These are phyloP conservation scores for Ceriops tagal DNA, from an alignment of 345 rosid species.

Conservation along the genomic window DNA sequence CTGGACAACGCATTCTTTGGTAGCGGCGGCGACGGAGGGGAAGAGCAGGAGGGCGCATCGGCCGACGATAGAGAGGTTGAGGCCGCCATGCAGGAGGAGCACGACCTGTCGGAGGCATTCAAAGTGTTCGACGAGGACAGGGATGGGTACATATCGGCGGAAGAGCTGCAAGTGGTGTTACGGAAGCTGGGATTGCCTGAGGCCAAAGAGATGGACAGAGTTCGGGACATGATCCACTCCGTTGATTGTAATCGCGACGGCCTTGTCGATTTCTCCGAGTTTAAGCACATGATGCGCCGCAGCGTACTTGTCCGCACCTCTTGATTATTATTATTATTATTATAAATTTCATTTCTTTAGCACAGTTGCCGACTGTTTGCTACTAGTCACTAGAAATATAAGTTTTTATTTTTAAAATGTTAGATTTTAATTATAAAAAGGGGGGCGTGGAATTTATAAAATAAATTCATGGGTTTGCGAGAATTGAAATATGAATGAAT, in stretches of 20 bases:
- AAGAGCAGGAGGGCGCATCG: background rate
- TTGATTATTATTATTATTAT: background rate
- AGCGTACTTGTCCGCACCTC: slow-evolving; percentile 34
- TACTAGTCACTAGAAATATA: too few species aligned
- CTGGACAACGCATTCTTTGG: slow-evolving; percentile 50
- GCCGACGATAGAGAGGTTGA: background rate
- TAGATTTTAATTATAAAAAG: too few species aligned
- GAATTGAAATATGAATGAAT: too few species aligned
- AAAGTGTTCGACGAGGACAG: slow-evolving; percentile 94
- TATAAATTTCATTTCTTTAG: too few species aligned
- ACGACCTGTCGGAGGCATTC: slow-evolving; percentile 82
- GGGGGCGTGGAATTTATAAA: too few species aligned
- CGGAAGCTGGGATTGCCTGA: slow-evolving; percentile 69
- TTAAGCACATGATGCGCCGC: slow-evolving; percentile 86
- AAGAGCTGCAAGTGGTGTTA: slow-evolving; percentile 67
- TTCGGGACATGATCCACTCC: slow-evolving; percentile 76
- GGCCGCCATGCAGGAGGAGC: slow-evolving; percentile 42
- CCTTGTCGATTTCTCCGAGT: slow-evolving; percentile 80
- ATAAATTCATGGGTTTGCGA: too few species aligned
- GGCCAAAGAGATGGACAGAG: slow-evolving; percentile 62
- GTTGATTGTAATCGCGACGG: slow-evolving; percentile 80
- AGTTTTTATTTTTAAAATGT: too few species aligned
- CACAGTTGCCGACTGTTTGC: too few species aligned
- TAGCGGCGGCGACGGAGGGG: slow-evolving; percentile 4
- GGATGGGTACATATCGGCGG: slow-evolving; percentile 80